Conservation (phyloP, 2,329 filamentous ascomycete genomes). For the Aspergillus sp. region DNA sequence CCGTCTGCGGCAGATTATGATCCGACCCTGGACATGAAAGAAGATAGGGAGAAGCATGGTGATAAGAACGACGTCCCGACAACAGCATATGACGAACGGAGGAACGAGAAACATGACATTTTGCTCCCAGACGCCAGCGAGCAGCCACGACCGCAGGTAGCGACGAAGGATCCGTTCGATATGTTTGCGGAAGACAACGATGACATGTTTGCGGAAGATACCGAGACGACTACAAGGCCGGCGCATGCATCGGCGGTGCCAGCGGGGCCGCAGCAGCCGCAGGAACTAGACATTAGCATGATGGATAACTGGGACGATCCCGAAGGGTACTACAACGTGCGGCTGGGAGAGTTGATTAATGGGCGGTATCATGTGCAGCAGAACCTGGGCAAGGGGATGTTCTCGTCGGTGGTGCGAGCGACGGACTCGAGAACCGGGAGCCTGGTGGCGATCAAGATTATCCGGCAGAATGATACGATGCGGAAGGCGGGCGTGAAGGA, state of each 20-base stretch:
- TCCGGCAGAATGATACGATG: slow-evolving; percentile 92
- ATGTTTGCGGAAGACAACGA: slow-evolving; percentile 60
- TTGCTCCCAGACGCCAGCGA: slow-evolving; percentile 34
- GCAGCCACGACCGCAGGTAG: slow-evolving; percentile 29
- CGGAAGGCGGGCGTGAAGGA: slow-evolving; percentile 85
- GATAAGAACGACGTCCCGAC: slow-evolving; percentile 49
- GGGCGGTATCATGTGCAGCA: slow-evolving; percentile 83
- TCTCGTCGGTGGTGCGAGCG: slow-evolving; percentile 88
- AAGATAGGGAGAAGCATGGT: slow-evolving; percentile 65
- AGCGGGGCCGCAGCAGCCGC: slow-evolving; percentile 42
- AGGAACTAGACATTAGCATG: slow-evolving; percentile 61
- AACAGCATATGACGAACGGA: slow-evolving; percentile 50
- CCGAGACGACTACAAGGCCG: slow-evolving; percentile 38
- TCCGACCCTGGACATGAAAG: slow-evolving; percentile 77
- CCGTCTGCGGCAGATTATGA: slow-evolving; percentile 92
- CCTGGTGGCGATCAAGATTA: slow-evolving; percentile 93
- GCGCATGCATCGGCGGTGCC: slow-evolving; percentile 42
- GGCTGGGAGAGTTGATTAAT: slow-evolving; percentile 81
- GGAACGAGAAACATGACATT: slow-evolving; percentile 44
- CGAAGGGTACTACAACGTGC: slow-evolving; percentile 93
- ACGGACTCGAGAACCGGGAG: slow-evolving; percentile 64
- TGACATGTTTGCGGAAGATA: slow-evolving; percentile 86
- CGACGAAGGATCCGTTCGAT: slow-evolving; percentile 47
- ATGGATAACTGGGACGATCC: slow-evolving; percentile 89
- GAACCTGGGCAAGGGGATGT: slow-evolving; percentile 86